Percentiles rank a stretch among this genome's conserved stretches.
These are phyloP conservation scores for Lachancea nothofagi DNA, from an alignment of 805 yeast genomes.

Conservation along the genomic window DNA sequence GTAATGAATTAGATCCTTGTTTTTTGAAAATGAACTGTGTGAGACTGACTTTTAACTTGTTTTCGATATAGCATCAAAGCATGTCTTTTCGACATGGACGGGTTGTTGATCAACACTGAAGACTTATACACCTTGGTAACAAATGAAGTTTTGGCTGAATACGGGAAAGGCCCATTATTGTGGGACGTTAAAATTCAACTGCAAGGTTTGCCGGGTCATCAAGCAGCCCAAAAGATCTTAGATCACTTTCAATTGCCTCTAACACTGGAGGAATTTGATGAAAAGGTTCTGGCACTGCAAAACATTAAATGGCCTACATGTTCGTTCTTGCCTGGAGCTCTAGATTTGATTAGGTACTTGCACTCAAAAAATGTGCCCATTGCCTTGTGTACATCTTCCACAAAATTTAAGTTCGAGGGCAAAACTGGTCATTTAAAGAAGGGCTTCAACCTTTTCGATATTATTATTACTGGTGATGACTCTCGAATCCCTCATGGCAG, in stretches of 20 bases:
- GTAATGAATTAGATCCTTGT: background rate
- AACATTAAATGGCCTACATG: constrained; percentile 54
- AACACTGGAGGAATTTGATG: constrained; percentile 59
- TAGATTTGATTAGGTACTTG: constrained; percentile 55
- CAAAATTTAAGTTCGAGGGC: constrained; percentile 49
- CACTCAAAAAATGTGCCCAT: constrained; percentile 57
- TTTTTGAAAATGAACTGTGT: background rate
- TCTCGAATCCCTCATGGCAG: constrained; percentile 72
- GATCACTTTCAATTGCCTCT: constrained; percentile 63
- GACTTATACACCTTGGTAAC: constrained; percentile 81
- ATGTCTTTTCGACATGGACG: constrained; percentile 77
- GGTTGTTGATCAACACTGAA: constrained; percentile 86
- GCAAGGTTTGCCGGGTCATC: constrained; percentile 89
- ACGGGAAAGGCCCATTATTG: constrained; percentile 73
- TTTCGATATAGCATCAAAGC: constrained; percentile 24
- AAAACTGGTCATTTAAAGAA: constrained; percentile 67
- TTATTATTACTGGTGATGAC: constrained; percentile 86
- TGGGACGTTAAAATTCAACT: constrained; percentile 86
- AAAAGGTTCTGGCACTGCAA: constrained; percentile 47
- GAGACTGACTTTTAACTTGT: background rate
- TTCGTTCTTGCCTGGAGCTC: constrained; percentile 78
- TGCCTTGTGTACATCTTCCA: constrained; percentile 88
- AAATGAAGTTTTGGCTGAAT: constrained; percentile 56
- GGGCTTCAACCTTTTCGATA: constrained; percentile 64
- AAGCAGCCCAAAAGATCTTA: constrained; percentile 59